Conservation (phyloP, 2,329 filamentous ascomycete species). For the Scytalidium sp. region DNA sequence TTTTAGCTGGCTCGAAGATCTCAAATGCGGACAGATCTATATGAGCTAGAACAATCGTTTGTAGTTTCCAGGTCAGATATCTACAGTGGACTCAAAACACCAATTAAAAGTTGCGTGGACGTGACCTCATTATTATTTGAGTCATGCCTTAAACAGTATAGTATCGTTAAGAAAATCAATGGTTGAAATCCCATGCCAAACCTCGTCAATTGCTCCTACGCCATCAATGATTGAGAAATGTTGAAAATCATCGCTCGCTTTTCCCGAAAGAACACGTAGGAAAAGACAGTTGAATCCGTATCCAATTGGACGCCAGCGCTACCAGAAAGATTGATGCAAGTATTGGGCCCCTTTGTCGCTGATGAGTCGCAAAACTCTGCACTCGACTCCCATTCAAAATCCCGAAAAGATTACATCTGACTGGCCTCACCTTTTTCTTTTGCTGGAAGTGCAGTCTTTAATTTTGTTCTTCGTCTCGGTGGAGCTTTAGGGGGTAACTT, state of each 20-base stretch:
- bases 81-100: not conserved
- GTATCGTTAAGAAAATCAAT: not conserved
- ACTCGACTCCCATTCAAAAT: too few species aligned
- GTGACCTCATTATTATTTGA: not conserved
- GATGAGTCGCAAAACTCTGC: too few species aligned
- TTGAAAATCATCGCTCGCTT: not conserved
- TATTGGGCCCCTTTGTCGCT: not conserved
- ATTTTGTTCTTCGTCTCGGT: constrained; percentile 26
- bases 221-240: not conserved
- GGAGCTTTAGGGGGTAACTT: constrained; percentile 30
- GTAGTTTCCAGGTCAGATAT: not conserved
- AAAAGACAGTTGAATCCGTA: not conserved
- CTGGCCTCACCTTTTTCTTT: not conserved
- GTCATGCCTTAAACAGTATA: not conserved
- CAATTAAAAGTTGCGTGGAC: not conserved
- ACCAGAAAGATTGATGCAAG: not conserved
- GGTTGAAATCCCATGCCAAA: not conserved
- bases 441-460: constrained; percentile 18
- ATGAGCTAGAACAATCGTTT: not conserved
- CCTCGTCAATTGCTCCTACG: not conserved
- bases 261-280: not conserved
- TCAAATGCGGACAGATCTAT: too few species aligned
- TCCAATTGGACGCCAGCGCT: not conserved
- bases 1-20: not conserved
- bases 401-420: not conserved